These are phyloP conservation scores for Physcomitrellopsis africana DNA, from an alignment of 225 moss, liverwort and hornwort species.

Conservation along the genomic window DNA sequence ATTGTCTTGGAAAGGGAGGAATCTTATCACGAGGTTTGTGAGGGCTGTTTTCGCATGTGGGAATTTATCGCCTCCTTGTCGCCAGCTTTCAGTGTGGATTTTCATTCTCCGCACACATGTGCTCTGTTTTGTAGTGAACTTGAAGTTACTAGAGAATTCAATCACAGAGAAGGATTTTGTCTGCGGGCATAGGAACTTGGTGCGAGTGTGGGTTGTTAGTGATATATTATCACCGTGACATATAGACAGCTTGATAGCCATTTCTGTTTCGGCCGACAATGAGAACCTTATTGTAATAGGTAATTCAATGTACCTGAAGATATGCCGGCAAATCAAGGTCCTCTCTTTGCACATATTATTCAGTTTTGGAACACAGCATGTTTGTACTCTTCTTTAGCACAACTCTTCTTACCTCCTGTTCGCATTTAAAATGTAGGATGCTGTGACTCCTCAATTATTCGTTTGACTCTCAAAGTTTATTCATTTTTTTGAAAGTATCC, in stretches of 20 bases:
- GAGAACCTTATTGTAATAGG: slow-evolving; percentile 32
- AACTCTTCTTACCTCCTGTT: too few species aligned
- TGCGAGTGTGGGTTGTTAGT: slow-evolving; percentile 18
- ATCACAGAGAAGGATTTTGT: slow-evolving; percentile 26
- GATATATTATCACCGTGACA: too few species aligned
- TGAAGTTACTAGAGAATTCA: slow-evolving; percentile 34
- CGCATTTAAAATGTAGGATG: too few species aligned
- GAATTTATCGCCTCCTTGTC: slow-evolving; percentile 18
- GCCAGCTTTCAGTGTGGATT: slow-evolving; percentile 26
- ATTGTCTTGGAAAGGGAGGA: background rate
- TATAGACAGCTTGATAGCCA: slow-evolving; percentile 9
- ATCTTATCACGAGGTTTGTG: slow-evolving; percentile 19
- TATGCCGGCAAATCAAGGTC: too few species aligned
- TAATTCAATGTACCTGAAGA: slow-evolving; percentile 26
- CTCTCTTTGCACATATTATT: too few species aligned
- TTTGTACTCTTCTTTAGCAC: too few species aligned
- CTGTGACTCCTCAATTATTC: too few species aligned
- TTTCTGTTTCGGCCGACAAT: slow-evolving; percentile 36
- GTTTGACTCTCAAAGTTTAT: too few species aligned
- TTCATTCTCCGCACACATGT: slow-evolving; percentile 30
- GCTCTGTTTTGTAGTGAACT: slow-evolving; percentile 46
- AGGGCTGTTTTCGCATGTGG: slow-evolving; percentile 37
- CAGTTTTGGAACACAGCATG: too few species aligned
- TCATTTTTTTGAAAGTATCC: too few species aligned
- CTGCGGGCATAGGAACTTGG: slow-evolving; percentile 26